A percentile compares a stretch with the other conserved stretches of the same genome.
These are phyloP conservation scores for Stylonectria norvegica DNA, from an alignment of 2,329 filamentous ascomycete genomes.

Conservation along the genomic window DNA sequence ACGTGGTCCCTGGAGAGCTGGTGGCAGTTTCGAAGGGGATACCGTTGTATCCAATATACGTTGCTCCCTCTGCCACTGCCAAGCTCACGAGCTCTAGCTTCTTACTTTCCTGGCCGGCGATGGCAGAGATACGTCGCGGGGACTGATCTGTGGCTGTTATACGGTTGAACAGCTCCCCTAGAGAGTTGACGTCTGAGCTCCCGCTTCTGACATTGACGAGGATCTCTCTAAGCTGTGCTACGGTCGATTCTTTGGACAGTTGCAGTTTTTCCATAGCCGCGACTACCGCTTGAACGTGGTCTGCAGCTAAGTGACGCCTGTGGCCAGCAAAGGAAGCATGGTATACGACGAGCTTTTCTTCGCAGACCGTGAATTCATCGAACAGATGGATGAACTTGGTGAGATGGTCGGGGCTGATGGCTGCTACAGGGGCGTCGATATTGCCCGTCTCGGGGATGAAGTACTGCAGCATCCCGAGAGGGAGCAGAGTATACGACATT, in stretches of 20 bases:
- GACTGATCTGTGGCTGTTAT: neutral
- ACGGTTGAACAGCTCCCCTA: neutral
- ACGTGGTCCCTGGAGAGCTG: neutral
- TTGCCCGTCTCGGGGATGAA: neutral
- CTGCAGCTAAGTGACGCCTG: neutral
- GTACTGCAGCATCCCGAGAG: neutral
- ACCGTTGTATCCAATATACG: slow-evolving; percentile 17
- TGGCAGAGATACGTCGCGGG: neutral
- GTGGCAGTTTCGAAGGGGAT: neutral
- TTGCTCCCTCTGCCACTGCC: slow-evolving; percentile 1
- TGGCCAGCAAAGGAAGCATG: slow-evolving; percentile 4
- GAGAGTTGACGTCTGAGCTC: neutral
- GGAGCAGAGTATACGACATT: slow-evolving; percentile 9
- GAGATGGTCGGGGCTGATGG: neutral
- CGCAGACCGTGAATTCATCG: slow-evolving; percentile 2
- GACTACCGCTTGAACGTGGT: slow-evolving; percentile 5
- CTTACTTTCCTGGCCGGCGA: slow-evolving; percentile 7
- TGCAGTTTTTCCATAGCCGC: neutral
- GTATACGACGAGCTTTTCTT: slow-evolving; percentile 4
- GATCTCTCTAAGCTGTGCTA: neutral
- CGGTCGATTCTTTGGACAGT: neutral
- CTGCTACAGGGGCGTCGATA: rapidly evolving
- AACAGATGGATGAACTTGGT: slow-evolving; percentile 6
- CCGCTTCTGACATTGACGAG: neutral
- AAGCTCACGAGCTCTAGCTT: slow-evolving; percentile 12